Percentiles rank a stretch among this genome's conserved stretches.
phyloP scores from a whole-genome alignment of 148 eudicot genomes.

The Vaccinium corymbosum region DNA sequence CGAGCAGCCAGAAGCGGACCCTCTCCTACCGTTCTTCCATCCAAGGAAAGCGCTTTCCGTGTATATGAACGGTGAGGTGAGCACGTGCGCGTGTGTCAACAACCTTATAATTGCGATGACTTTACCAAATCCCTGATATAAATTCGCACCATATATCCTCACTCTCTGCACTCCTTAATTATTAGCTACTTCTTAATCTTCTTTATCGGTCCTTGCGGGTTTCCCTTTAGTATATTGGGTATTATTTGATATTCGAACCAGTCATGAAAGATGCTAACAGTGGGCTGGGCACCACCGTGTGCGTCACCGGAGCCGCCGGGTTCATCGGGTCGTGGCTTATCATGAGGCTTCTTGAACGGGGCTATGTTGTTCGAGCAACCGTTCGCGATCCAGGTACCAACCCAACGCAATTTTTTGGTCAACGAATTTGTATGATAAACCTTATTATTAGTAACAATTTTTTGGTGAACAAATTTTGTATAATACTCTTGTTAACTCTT shows the following conservation, averaged over 20 bases:
- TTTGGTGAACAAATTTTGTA: too few relatives aligned
- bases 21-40: not conserved
- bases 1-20: not conserved
- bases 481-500: too few relatives aligned
- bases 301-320: conserved; percentile 75
- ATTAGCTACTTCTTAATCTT: not conserved
- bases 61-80: not conserved
- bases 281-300: conserved; percentile 27
- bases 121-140: not conserved
- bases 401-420: too few relatives aligned
- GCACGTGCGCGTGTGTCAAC: not conserved
- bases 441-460: too few relatives aligned
- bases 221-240: too few relatives aligned
- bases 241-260: not conserved
- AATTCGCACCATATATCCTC: not conserved
- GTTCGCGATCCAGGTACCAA: conserved; percentile 58
- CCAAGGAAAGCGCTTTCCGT: not conserved
- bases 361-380: conserved; percentile 60
- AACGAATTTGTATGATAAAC: too few relatives aligned
- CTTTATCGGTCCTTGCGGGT: not conserved
- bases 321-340: conserved; percentile 75
- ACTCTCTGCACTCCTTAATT: not conserved
- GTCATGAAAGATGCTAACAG: not conserved
- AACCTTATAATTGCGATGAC: not conserved
- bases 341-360: conserved; percentile 65